Evolutionary conservation across 257 asterid genomes (phyloP), one percentile per base, ranked within the genome.

Genomic region (Schizonepeta tenuifolia): DNA sequence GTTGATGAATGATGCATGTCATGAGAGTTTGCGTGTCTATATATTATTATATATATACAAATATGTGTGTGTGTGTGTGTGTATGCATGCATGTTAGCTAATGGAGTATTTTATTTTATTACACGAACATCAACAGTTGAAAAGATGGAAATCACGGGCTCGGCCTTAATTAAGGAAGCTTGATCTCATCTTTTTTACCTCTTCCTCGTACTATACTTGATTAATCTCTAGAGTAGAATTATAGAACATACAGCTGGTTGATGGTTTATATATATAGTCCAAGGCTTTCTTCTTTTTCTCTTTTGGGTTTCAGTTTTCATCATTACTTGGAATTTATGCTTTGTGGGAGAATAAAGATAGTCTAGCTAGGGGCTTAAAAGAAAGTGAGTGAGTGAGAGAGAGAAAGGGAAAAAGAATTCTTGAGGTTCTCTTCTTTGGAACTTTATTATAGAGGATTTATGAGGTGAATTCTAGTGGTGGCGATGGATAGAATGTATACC

Each of bases 401-500:
- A 17, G 56, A n/a, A 9, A 44, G 56, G 36, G 75, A 21, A 5
- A 55, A 15, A 12, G 61, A n/a, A 65, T 51, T 75, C 41, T 53
- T 44, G 63, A 63, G 40, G 53, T 53, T 24, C 57, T 67, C 9
- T 43, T 44, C 6, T 28, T 54, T 65, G 12, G 6, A 7, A 10
- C 26, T 28, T 20, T 53, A 12, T 17, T 51, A 3, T 18, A 18
- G 28, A 47, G 58, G 40, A 17, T 22, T 24, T 64, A 49, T 62
- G 70, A 40, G 44, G 69, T 67, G 55, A 65, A 7, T 53, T 65
- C 20, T 6, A 73, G 4, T 62, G 49, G 78, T 26, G 70, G 83
- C 72, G 49, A 84, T 85, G 91, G 89, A 82, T 54, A 75, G 84
- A 73, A 70, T 83, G 80, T 80, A 80, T 70, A 70, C 78, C 57